Evolutionary conservation across 2,329 filamentous ascomycete species (phyloP), one percentile per base, ranked within the genome.

Genomic region (Bipolaris cookei): DNA sequence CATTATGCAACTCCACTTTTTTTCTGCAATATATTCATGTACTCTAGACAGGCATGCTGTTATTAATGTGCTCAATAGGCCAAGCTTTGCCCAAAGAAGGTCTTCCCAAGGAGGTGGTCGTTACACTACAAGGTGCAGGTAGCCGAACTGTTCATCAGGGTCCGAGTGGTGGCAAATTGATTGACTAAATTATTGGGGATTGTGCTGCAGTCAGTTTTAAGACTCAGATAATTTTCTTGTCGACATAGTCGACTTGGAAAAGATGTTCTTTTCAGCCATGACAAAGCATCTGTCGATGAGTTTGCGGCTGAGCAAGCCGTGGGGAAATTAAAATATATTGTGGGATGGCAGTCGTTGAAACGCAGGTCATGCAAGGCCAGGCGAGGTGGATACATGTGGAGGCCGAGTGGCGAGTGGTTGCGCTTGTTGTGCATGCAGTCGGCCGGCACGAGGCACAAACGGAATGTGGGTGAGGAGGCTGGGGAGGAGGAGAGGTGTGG

Each of bases 281-380:
- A 16, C 25, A 16, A 30, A 16, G 21, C 30, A 18, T 54, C 20
- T 18, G 6, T 44, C 10, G 10, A n/a, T 30, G 34, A 32, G 34
- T 14, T 48, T 48, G 8, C 20, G 34, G 34, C 45, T 37, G 34
- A 25, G 18, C 11, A 25, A 37, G 34, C 21, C 7, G 37, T 37
- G 14, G 6, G 38, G 11, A 43, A 23, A 54, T 48, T 46, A 51
- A 47, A n/a, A 30, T 34, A 32, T 7, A 53, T 39, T 53, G 28
- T 45, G 30, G 28, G 25, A 28, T 28, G 25, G 25, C 25, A 28
- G 7, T 28, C 8, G 25, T 28, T 28, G 25, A 8, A 28, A 28
- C 25, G 25, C 25, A 28, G 25, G 25, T 28, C 25, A 28, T 28
- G 25, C 25, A 28, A 28, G 25, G 25, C 25, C 7, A 10, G 25